Percentiles rank a stretch among this genome's conserved stretches.
Evolutionary conservation across 2,329 filamentous ascomycete species (phyloP).

Genomic region (Alternaria burnsii): DNA sequence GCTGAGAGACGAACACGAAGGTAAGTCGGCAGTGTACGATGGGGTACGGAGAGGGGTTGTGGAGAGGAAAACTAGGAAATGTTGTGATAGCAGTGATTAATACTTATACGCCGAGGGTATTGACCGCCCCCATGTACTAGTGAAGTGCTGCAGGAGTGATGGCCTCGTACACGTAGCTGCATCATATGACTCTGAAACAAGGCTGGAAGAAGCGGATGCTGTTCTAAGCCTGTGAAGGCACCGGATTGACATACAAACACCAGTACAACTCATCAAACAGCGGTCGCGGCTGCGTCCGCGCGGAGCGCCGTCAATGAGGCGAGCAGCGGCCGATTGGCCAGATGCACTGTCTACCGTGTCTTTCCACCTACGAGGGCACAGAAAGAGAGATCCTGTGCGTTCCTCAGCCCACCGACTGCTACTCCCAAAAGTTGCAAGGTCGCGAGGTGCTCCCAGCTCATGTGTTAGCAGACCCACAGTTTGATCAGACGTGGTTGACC

Average conservation of each 20-base stretch:
- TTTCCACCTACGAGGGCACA: conserved; percentile 11
- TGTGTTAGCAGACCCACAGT: conserved; percentile 18
- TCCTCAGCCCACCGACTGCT: conserved; percentile 9
- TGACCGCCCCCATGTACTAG: conserved; percentile 9
- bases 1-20: background rate
- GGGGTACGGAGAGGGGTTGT: conserved; percentile 14
- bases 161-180: conserved; percentile 16
- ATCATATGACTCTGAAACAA: conserved; percentile 15
- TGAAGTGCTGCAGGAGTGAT: conserved; percentile 16
- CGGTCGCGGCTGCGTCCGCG: conserved; percentile 5
- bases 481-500: conserved; percentile 19
- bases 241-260: conserved; percentile 12
- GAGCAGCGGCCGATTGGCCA: conserved; percentile 14
- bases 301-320: conserved; percentile 15
- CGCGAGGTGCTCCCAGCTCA: conserved; percentile 13
- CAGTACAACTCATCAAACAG: conserved; percentile 19
- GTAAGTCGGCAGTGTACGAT: background rate
- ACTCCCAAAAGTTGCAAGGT: background rate
- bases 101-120: conserved; percentile 17
- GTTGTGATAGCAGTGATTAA: background rate
- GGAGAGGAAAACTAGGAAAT: conserved; percentile 14
- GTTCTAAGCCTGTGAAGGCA: conserved; percentile 12
- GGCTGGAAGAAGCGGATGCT: conserved; percentile 4
- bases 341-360: conserved; percentile 6
- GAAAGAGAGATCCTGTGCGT: conserved; percentile 11